Percentiles rank a stretch among this genome's conserved stretches.
Conservation (phyloP, 306 rosid genomes). For the Luffa acutangula region DNA sequence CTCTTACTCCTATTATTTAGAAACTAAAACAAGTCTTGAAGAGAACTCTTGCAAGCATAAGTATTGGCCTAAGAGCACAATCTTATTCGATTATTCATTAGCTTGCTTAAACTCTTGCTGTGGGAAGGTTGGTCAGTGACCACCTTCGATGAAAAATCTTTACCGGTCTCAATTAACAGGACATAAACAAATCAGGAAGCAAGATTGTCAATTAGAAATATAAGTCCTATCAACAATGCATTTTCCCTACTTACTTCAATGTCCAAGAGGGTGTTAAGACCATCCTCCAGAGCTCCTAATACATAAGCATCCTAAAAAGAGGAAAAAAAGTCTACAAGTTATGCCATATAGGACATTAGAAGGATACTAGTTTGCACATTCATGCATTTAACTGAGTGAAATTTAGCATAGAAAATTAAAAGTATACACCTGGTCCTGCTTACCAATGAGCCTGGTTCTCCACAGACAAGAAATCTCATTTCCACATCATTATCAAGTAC, state of each 20-base stretch:
- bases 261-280: constrained; percentile 73
- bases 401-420: background rate
- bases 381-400: background rate
- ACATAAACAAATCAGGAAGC: background rate
- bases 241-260: constrained; percentile 55
- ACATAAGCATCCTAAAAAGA: constrained; percentile 56
- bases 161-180: background rate
- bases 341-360: background rate
- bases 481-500: constrained; percentile 75
- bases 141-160: background rate
- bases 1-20: background rate
- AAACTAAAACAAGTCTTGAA: background rate
- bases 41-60: background rate
- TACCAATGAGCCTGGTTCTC: constrained; percentile 59
- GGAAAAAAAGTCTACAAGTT: background rate
- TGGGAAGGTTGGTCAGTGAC: background rate
- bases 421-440: constrained; percentile 19
- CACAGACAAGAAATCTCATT: constrained; percentile 83
- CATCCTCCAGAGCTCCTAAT: constrained; percentile 83
- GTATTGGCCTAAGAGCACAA: background rate
- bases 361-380: background rate
- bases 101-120: background rate
- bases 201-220: background rate
- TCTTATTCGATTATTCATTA: background rate
- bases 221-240: background rate